A percentile compares a stretch with the other conserved stretches of the same genome.
phyloP scores from a whole-genome alignment of 2,329 filamentous ascomycete species.

The Chaetomium sp. region DNA sequence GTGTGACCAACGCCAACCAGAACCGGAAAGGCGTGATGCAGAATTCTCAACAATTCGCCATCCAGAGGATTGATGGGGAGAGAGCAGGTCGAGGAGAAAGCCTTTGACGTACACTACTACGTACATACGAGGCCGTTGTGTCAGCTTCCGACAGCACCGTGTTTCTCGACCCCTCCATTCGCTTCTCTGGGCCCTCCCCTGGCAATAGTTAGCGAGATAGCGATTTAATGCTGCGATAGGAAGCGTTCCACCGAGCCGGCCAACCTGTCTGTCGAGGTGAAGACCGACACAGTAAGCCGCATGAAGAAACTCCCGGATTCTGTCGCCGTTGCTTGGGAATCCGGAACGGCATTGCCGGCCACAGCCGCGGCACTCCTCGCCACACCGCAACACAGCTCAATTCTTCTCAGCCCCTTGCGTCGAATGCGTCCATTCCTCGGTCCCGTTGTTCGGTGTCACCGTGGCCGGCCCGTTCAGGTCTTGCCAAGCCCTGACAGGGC shows the following conservation, averaged over 20 bases:
- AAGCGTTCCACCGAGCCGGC: background rate
- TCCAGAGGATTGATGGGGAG: background rate
- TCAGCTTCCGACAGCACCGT: background rate
- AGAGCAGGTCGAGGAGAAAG: background rate
- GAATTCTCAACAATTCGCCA: constrained; percentile 18
- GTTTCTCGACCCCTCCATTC: background rate
- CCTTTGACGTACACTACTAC: background rate
- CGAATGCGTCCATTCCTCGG: background rate
- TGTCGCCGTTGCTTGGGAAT: background rate
- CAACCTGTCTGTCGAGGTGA: background rate
- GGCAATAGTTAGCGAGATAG: constrained; percentile 3
- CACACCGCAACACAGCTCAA: background rate
- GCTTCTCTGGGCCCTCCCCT: background rate
- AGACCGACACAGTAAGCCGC: background rate
- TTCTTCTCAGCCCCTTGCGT: background rate
- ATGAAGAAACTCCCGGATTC: background rate
- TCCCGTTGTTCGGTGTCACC: constrained; percentile 6
- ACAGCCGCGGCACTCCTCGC: background rate
- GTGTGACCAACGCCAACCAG: background rate
- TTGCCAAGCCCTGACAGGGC: constrained; percentile 6
- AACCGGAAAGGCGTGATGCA: constrained; percentile 5
- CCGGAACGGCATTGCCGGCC: background rate
- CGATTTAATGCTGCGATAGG: background rate
- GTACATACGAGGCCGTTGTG: background rate
- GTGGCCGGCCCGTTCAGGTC: background rate